phyloP scores from a whole-genome alignment of 78 protist species.

The Cavenderia fasciculata region DNA sequence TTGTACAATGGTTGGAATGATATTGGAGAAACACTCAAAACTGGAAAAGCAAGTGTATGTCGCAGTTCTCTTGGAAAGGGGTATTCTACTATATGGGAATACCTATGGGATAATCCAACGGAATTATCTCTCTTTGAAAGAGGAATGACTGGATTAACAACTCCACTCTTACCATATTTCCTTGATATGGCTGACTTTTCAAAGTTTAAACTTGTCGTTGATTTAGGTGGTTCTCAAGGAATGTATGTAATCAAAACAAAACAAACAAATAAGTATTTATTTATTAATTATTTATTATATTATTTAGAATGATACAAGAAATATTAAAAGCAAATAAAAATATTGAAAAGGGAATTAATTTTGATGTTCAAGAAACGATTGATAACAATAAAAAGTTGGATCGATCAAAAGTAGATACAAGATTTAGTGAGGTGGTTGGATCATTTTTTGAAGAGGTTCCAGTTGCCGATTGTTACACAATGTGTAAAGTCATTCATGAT shows the following conservation, averaged over 20 bases:
- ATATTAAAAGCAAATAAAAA: neutral
- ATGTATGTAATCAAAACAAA: neutral
- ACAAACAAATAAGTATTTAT: neutral
- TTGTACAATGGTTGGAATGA: neutral
- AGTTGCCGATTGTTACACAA: neutral
- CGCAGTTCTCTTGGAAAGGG: neutral
- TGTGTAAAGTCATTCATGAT: neutral
- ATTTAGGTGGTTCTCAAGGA: slow-evolving; percentile 35
- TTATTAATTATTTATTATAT: neutral
- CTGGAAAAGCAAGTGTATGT: neutral
- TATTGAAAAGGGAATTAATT: neutral
- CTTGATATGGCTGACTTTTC: neutral
- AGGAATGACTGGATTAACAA: neutral
- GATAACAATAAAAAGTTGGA: neutral
- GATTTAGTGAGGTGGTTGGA: neutral
- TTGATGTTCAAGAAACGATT: neutral
- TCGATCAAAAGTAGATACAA: too few species aligned
- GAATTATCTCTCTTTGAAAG: neutral
- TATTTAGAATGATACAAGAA: neutral
- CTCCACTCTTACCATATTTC: neutral
- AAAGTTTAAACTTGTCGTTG: neutral
- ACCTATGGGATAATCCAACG: neutral
- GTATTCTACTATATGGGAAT: neutral
- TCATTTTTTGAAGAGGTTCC: slow-evolving; percentile 7
- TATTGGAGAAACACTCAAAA: neutral